These are phyloP conservation scores for Chrysoporthe deuterocubensis DNA, from an alignment of 2,329 filamentous ascomycete species.

Conservation along the genomic window DNA sequence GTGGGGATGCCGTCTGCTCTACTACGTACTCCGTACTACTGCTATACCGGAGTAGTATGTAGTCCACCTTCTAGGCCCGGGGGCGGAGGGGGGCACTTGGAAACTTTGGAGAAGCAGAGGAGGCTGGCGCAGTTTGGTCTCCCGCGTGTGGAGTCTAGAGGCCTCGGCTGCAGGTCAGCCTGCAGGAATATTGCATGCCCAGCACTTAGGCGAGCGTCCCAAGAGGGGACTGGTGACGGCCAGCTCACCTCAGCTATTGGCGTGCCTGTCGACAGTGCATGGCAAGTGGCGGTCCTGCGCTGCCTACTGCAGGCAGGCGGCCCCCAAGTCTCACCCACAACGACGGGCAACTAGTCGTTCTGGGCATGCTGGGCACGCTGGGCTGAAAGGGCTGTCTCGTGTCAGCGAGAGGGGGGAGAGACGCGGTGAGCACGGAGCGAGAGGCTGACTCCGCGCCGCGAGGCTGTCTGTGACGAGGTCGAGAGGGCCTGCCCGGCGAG, in stretches of 20 bases:
- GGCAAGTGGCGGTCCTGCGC: not conserved
- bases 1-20: not conserved
- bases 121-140: not conserved
- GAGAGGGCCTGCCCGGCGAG: too few species aligned
- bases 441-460: not conserved
- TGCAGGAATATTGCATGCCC: constrained; percentile 15
- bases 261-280: constrained; percentile 7
- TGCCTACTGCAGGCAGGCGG: not conserved
- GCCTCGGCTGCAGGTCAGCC: constrained; percentile 9
- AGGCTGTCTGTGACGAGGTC: not conserved
- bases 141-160: constrained; percentile 3
- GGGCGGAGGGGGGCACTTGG: not conserved
- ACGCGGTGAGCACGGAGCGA: not conserved
- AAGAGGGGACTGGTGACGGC: constrained; percentile 14
- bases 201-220: constrained; percentile 12
- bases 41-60: not conserved
- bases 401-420: not conserved
- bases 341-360: not conserved
- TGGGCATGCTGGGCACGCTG: not conserved
- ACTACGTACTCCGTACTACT: not conserved
- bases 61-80: not conserved
- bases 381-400: not conserved
- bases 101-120: not conserved
- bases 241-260: constrained; percentile 7
- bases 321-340: not conserved